phyloP scores from a whole-genome alignment of 805 yeast species.

The Ogataea allantospora region DNA sequence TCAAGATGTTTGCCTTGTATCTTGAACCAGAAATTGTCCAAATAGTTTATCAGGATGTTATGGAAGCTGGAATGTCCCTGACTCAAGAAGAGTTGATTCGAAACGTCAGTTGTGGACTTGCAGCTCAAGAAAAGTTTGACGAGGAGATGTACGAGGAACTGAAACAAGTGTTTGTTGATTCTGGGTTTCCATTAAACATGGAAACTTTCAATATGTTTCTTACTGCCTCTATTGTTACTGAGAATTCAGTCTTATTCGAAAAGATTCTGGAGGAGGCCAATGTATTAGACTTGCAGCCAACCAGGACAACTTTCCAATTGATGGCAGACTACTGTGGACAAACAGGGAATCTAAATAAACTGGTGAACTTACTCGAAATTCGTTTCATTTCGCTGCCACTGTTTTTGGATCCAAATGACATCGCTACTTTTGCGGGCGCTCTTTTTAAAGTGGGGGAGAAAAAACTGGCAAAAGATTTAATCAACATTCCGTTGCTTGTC shows the following conservation, averaged over 20 bases:
- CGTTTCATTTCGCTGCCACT: slow-evolving; percentile 16
- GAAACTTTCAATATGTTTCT: slow-evolving; percentile 20
- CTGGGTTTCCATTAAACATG: slow-evolving; percentile 18
- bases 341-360: slow-evolving; percentile 13
- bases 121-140: slow-evolving; percentile 10
- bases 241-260: slow-evolving; percentile 17
- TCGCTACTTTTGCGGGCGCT: slow-evolving; percentile 14
- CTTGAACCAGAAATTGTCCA: slow-evolving; percentile 12
- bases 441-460: slow-evolving; percentile 15
- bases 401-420: slow-evolving; percentile 16
- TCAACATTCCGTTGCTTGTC: slow-evolving; percentile 19
- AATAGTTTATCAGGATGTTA: slow-evolving; percentile 21
- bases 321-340: slow-evolving; percentile 17
- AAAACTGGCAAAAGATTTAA: slow-evolving; percentile 21
- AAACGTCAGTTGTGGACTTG: slow-evolving; percentile 16
- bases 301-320: slow-evolving; percentile 19
- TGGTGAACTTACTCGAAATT: slow-evolving; percentile 24
- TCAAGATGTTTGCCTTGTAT: slow-evolving; percentile 13
- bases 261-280: slow-evolving; percentile 17
- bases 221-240: slow-evolving; percentile 15
- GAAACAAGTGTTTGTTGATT: slow-evolving; percentile 6
- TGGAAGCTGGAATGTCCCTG: slow-evolving; percentile 19
- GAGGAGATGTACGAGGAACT: slow-evolving; percentile 13
- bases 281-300: slow-evolving; percentile 16
- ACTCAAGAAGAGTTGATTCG: slow-evolving; percentile 21